Conservation (phyloP, 441 rosid genomes). For the Breynia disticha region DNA sequence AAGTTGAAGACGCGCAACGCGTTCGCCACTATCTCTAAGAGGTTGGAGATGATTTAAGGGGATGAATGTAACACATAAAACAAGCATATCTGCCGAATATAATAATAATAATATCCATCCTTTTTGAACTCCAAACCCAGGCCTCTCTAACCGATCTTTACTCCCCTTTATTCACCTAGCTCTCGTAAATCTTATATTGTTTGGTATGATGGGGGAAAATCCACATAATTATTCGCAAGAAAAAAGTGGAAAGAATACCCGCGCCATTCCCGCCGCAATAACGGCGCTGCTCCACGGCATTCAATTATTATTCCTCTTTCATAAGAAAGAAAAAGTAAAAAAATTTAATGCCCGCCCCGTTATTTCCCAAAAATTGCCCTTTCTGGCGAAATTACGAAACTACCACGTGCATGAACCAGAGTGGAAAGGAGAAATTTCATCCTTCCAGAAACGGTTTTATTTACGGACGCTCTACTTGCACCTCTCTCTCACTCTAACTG, state of each 20-base stretch:
- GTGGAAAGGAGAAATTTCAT: not conserved
- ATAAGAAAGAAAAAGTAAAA: slow-evolving; percentile 1
- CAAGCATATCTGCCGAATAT: not conserved
- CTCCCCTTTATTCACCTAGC: not conserved
- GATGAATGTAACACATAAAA: slow-evolving; percentile 19
- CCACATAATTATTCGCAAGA: not conserved
- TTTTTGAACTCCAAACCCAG: not conserved
- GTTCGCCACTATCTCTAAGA: slow-evolving; percentile 13
- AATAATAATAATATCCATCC: not conserved
- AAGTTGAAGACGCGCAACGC: slow-evolving; percentile 16
- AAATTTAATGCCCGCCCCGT: not conserved
- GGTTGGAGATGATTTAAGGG: no score
- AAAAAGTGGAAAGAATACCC: no score
- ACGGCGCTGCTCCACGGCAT: slow-evolving; percentile 41
- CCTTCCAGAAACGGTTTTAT: not conserved
- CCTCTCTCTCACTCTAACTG: slow-evolving; percentile 4
- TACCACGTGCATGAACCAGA: slow-evolving; percentile 25
- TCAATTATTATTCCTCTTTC: slow-evolving; percentile 12
- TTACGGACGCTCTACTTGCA: slow-evolving; percentile 34
- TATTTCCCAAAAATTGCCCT: slow-evolving; percentile 10
- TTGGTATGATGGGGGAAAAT: not conserved
- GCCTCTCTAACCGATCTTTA: not conserved
- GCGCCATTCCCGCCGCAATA: slow-evolving; percentile 69
- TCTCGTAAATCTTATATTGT: no score
- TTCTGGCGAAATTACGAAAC: slow-evolving; percentile 33